phyloP scores from a whole-genome alignment of 768 basidiomycete genomes.

The Chlorophyllum brunneum region DNA sequence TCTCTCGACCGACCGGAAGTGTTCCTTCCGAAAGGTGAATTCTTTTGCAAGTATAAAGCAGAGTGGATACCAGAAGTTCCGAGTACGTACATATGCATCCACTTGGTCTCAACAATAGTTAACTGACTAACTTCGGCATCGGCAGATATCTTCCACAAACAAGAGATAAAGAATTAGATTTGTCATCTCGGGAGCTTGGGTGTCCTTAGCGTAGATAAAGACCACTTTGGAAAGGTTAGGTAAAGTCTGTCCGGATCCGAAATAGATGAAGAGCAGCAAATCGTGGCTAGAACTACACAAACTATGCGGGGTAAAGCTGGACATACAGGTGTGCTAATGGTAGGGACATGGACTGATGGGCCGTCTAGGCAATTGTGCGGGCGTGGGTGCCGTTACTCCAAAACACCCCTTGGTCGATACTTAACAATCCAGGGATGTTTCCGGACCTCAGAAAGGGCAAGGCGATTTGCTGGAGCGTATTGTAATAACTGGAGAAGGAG shows the following conservation, averaged over 20 bases:
- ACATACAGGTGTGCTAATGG: no score
- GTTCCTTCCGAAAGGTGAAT: conserved; percentile 17
- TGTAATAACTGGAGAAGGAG: conserved; percentile 64
- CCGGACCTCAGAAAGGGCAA: conserved; percentile 71
- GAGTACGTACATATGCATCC: conserved; percentile 9
- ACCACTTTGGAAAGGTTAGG: no score
- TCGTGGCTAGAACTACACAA: no score
- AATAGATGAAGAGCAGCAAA: no score
- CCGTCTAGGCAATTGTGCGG: not conserved
- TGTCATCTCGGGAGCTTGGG: not conserved
- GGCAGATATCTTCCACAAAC: conserved; percentile 17
- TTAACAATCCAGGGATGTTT: conserved; percentile 86
- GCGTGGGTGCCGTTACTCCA: conserved; percentile 5
- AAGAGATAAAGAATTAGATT: conserved; percentile 16
- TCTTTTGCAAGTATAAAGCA: conserved; percentile 18
- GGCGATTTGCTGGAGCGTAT: conserved; percentile 72
- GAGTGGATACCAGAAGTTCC: conserved; percentile 18
- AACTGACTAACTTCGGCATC: not conserved
- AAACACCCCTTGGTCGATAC: conserved; percentile 45
- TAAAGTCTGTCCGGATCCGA: no score
- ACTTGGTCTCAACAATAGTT: not conserved
- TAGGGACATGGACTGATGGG: not conserved
- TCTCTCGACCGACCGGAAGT: conserved; percentile 14
- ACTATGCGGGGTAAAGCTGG: no score
- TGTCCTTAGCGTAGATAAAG: not conserved